phyloP scores from a whole-genome alignment of 345 rosid species.

The Mercurialis annua region DNA sequence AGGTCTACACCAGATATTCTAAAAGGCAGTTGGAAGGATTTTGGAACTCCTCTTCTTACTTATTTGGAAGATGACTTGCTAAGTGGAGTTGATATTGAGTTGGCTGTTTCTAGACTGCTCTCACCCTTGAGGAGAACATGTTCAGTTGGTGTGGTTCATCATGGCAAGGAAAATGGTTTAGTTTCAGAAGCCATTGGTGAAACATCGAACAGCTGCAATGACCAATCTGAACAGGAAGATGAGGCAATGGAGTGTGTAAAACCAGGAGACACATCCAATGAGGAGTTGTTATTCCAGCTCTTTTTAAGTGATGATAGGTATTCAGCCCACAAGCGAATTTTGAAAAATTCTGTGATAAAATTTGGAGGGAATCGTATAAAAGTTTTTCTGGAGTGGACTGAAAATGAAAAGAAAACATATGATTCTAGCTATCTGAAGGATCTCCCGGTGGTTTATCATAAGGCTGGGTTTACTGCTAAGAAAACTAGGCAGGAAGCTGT shows the following conservation, averaged over 20 bases:
- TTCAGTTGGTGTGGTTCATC: slow-evolving; percentile 33
- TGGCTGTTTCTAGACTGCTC: slow-evolving; percentile 46
- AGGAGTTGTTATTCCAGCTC: slow-evolving; percentile 43
- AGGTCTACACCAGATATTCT: slow-evolving; percentile 41
- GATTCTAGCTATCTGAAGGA: slow-evolving; percentile 72
- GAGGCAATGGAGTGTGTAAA: slow-evolving; percentile 33
- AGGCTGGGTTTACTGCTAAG: slow-evolving; percentile 55
- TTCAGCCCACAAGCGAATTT: slow-evolving; percentile 39
- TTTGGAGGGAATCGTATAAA: slow-evolving; percentile 43
- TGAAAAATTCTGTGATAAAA: slow-evolving; percentile 45
- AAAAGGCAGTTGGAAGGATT: slow-evolving; percentile 45
- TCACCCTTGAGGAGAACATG: slow-evolving; percentile 59
- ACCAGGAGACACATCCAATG: slow-evolving; percentile 33
- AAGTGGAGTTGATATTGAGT: slow-evolving; percentile 59
- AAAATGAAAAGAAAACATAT: slow-evolving; percentile 52
- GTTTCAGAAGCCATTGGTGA: slow-evolving; percentile 42
- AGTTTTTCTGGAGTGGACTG: slow-evolving; percentile 66
- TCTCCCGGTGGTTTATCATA: slow-evolving; percentile 64
- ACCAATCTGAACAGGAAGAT: slow-evolving; percentile 25
- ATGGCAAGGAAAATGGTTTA: slow-evolving; percentile 52
- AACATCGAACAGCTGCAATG: slow-evolving; percentile 37
- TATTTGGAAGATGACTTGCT: slow-evolving; percentile 46
- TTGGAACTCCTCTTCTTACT: slow-evolving; percentile 73
- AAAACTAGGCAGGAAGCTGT: slow-evolving; percentile 78
- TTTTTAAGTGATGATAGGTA: slow-evolving; percentile 38